Evolutionary conservation across 805 yeast species (phyloP), one percentile per base, ranked within the genome.

Genomic region (Kuraishia cidri): DNA sequence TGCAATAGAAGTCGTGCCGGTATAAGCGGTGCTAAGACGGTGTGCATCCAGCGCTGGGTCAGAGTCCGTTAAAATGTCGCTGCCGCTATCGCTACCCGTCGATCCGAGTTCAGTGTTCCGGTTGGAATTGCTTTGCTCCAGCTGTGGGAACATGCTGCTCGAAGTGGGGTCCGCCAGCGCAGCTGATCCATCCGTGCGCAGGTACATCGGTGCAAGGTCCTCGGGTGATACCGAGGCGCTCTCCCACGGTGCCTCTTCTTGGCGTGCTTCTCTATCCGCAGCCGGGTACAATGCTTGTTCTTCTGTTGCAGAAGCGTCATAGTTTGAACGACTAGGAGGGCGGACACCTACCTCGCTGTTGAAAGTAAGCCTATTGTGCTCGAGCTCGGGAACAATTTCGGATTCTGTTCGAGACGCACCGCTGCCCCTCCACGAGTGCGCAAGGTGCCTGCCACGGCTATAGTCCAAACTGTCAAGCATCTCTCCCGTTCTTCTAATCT

Each of bases 11-110:
- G 9, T 20, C 9, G 23, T 20, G 10, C 10, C 10, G 23, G 10
- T 20, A 10, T 20, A 20, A 7, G 23, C 23, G 23, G 7, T 7
- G 23, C 23, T 10, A 27, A 27, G 10, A 15, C 8, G n/a, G 19
- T 27, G 4, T 6, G 8, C 20, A 10, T 31, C 33, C 22, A 15
- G 28, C 28, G 17, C 4, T 8, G 33, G 33, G 13, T 31, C 33
- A 7, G 33, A 31, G 15, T 31, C 33, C 9, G 33, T 31, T 6
- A 31, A 23, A n/a, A 31, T 31, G 20, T 24, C 33, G 28, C 33
- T 31, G 21, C 17, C 33, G 9, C 11, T 14, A 4, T 30, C 32
- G 10, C 24, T 26, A 12, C 20, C 15, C n/a, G n/a, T n/a, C n/a
- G n/a, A n/a, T n/a, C n/a, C n/a, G n/a, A n/a, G n/a, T n/a, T n/a